phyloP scores from a whole-genome alignment of 768 basidiomycete species.

The Hygrophoropsis aurantiaca region DNA sequence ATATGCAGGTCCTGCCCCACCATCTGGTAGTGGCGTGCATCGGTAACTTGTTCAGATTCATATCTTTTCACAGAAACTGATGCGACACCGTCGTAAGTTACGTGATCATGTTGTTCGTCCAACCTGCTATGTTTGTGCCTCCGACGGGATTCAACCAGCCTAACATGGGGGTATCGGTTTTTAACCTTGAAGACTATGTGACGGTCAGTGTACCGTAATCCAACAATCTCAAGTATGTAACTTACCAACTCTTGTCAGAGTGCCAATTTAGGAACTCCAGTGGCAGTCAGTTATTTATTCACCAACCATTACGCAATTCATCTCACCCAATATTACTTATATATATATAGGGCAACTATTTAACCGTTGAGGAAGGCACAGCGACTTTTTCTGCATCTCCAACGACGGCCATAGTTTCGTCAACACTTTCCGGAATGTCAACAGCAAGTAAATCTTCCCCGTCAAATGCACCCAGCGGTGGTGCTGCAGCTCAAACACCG shows the following conservation, averaged over 20 bases:
- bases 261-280: slow-evolving; percentile 55
- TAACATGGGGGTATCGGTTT: slow-evolving; percentile 50
- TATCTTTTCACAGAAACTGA: background rate
- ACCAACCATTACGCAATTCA: background rate
- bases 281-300: slow-evolving; percentile 47
- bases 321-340: too few relatives aligned
- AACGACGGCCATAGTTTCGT: slow-evolving; percentile 66
- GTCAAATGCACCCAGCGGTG: slow-evolving; percentile 8
- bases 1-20: slow-evolving; percentile 73
- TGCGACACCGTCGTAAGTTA: slow-evolving; percentile 48
- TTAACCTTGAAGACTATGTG: slow-evolving; percentile 60
- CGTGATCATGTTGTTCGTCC: slow-evolving; percentile 61
- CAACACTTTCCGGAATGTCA: slow-evolving; percentile 47
- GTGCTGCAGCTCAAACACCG: slow-evolving; percentile 8
- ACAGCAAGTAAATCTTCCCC: background rate
- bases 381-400: slow-evolving; percentile 49
- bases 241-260: slow-evolving; percentile 33
- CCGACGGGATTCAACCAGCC: slow-evolving; percentile 55
- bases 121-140: slow-evolving; percentile 61
- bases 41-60: slow-evolving; percentile 42
- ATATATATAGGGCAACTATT: slow-evolving; percentile 57
- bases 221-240: background rate
- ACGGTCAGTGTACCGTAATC: slow-evolving; percentile 33
- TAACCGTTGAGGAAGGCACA: slow-evolving; percentile 70
- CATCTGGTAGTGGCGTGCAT: slow-evolving; percentile 70